Base-by-base conservation (phyloP, 352 stramenopile genomes). In the Globisporangium spiculum region DNA sequence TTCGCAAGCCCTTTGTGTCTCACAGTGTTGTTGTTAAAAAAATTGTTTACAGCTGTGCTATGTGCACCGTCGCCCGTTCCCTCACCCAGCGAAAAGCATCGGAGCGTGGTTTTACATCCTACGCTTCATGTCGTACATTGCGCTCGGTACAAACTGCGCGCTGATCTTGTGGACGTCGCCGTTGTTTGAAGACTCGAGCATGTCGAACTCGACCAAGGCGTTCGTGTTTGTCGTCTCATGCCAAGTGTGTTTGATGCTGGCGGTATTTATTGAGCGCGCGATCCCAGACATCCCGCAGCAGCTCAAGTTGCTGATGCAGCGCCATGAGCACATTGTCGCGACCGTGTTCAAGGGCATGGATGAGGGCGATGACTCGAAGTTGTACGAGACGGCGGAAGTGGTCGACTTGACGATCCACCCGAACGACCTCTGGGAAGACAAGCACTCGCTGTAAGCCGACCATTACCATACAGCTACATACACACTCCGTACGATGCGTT, bases 91-190 rank as follows among this genome's bases (percentile, higher is more conserved):
- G 3, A 88, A 97, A 67, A 84, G 88, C 76, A 97, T 98, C 75
- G 94, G 95, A 56, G 93, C 96, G 41, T 99, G 95, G 95, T 92
- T 90, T 66, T 89, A 92, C 67, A 91, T 93, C 66, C 64, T 95
- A 46, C 80, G 86, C 18, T 83, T 91, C 63, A 93, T 95, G 81
- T 89, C 86, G 57, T 92, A 91, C 67, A 84, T 92, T 24, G 74
- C 88, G 7, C 69, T 95, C 22, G 83, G 71, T n/a, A 95, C 88
- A 34, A 95, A 95, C 71, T 77, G 82, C 2, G 85, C 85, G 14
- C 69, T 95, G 32, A 89, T 95, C 32, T 62, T 95, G 30, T 95
- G 86, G 80, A 93, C 88, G n/a, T 91, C 86, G n/a, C 63, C 88
- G 34, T 76, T 92, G 57, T 90, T 92, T 57, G 59, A 84, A 32